Base-by-base conservation (phyloP, 345 rosid genomes). In the Aurinia saxatilis region DNA sequence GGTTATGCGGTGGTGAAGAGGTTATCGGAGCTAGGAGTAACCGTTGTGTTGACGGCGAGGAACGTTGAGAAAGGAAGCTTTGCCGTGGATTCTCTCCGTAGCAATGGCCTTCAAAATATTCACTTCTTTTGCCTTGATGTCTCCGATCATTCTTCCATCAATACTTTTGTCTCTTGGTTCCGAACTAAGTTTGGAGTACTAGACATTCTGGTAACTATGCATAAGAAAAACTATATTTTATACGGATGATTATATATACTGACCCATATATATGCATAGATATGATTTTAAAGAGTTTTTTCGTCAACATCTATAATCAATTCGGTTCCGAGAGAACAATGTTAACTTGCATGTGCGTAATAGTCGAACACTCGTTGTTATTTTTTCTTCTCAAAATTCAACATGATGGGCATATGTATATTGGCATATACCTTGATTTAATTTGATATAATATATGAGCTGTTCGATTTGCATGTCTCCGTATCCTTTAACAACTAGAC, bases 121-220 rank as follows among this genome's bases (percentile, higher is more conserved):
- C 70, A 54, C 17, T 84, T 82, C 58, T 62, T 19, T 31, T 62
- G 30, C 2, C 81, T 87, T 4, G 95, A 87, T 13, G 82, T 87
- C 2, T 79, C 90, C 0, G 74, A 82, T 31, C 65, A 75, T 7
- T 50, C 50, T 8, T 87, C 95, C 35, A 77, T 84, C 70, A 8
- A 66, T 48, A n/a, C 76, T 72, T 87, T 84, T 47, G 81, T 72
- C 4, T 57, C 58, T 0, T 77, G 81, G 78, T 68, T 87, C 65
- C 12, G 19, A 10, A 17, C 41, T 5, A 46, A 62, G 0, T 73
- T 87, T 27, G 65, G 60, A 18, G 79, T 67, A 9, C 34, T 84
- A 68, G 88, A 87, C 59, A 75, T 87, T 63, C 88, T 87, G 50
- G 90, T 87, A 72, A 82, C 83, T 78, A 44, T 15, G 16, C 5